A percentile compares a stretch with the other conserved stretches of the same genome.
Evolutionary conservation across 164 flowering plant genomes (phyloP).

Genomic region (Annona cherimola): DNA sequence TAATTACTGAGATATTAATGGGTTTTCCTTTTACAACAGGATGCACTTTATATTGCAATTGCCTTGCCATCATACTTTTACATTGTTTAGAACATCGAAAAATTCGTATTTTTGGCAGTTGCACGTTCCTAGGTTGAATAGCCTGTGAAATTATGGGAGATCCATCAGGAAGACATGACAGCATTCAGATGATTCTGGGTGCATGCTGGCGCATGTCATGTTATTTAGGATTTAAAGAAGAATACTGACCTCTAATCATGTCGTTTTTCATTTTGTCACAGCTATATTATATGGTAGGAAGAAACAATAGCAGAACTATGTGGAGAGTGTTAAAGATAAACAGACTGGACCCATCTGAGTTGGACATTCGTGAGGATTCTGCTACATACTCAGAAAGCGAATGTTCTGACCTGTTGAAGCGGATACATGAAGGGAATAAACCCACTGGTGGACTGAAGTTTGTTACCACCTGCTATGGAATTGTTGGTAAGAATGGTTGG

Average conservation of each 20-base stretch:
- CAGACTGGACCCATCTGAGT: slow-evolving; percentile 66
- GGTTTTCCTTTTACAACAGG: no score
- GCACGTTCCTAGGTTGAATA: no score
- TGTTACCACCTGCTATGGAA: slow-evolving; percentile 84
- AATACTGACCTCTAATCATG: background rate
- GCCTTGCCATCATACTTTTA: no score
- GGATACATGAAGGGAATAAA: slow-evolving; percentile 84
- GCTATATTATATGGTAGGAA: slow-evolving; percentile 89
- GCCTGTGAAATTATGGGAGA: background rate
- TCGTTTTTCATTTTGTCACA: slow-evolving; percentile 23
- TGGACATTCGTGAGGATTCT: slow-evolving; percentile 71
- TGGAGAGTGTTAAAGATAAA: slow-evolving; percentile 94
- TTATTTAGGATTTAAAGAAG: background rate
- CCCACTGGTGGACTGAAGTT: slow-evolving; percentile 83
- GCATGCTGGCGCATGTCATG: background rate
- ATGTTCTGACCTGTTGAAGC: slow-evolving; percentile 59
- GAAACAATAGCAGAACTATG: slow-evolving; percentile 55
- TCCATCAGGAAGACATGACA: background rate
- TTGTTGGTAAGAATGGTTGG: slow-evolving; percentile 54
- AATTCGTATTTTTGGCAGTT: no score
- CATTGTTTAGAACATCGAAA: no score
- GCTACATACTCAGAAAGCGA: slow-evolving; percentile 67
- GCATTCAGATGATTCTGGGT: background rate
- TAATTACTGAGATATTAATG: no score
- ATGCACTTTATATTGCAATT: no score